Conservation (phyloP, 139 green algal genomes). For the Coelastrella sp. region DNA sequence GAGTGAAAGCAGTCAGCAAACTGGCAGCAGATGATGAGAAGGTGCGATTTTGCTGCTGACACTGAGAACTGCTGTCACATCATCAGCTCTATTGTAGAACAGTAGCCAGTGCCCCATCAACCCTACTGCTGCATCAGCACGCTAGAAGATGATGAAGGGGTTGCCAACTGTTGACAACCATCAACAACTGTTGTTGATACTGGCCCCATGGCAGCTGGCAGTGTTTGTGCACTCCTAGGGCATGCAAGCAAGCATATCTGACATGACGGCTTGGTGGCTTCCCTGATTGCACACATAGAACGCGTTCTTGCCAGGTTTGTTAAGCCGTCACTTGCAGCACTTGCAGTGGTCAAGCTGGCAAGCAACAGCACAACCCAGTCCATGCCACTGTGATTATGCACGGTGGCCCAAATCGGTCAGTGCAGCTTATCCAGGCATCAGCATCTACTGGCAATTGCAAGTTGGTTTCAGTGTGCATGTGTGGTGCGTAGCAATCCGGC, state of each 20-base stretch:
- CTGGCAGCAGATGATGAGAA: slow-evolving; percentile 58
- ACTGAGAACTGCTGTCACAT: background rate
- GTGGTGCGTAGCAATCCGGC: background rate
- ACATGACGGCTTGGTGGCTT: too few relatives aligned
- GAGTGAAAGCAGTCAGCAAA: slow-evolving; percentile 68
- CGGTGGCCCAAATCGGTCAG: background rate
- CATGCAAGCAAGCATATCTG: too few relatives aligned
- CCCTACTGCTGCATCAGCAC: background rate
- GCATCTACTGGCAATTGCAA: background rate
- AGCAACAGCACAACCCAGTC: too few relatives aligned
- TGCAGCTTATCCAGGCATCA: background rate
- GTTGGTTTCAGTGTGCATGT: background rate
- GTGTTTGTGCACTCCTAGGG: too few relatives aligned
- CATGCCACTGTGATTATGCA: background rate
- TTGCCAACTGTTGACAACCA: too few relatives aligned
- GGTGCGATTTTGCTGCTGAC: background rate
- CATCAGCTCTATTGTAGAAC: background rate
- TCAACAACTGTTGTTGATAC: too few relatives aligned
- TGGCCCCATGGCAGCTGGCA: too few relatives aligned
- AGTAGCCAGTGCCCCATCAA: background rate
- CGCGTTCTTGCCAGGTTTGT: too few relatives aligned
- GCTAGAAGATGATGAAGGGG: too few relatives aligned
- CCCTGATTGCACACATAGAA: too few relatives aligned
- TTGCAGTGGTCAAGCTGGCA: too few relatives aligned
- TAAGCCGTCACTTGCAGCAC: too few relatives aligned